Evolutionary conservation across 1,139 yeast species (phyloP), one percentile per base, ranked within the genome.

Genomic region (Saccharomyces uvarum): DNA sequence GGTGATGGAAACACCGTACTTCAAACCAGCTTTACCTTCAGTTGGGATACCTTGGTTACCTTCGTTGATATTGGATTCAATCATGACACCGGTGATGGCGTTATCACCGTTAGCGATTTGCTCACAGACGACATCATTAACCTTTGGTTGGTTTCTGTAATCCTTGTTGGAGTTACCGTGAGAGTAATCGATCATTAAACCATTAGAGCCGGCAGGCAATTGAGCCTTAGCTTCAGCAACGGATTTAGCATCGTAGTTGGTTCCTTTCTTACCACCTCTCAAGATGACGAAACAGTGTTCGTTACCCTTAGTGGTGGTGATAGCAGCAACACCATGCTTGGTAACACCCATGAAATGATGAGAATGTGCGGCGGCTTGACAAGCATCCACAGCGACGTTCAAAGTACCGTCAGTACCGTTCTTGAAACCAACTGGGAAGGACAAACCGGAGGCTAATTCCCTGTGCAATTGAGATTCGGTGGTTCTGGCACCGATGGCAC

Each of bases 401-500:
- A 91, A 76, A 56, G 95, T 81, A 69, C 99, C 99, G 71, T 93
- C 99, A 52, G 99, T 93, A 70, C 98, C 98, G 71, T 93, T 93
- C 76, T 93, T 93, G 86, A 93, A 93, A 54, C 99, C 99, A 58
- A 93, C 85, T 57, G 99, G 99, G 91, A 93, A 93, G 9, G 96
- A 87, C 61, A 93, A 79, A 51, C 98, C 99, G 4, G 97, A 89
- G 21, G 98, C 95, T 66, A 93, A 80, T 75, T 93, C 99, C 74
- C 99, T 85, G 77, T 93, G 99, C 60, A 93, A 81, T 75, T 93
- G 99, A 52, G 97, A 89, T 77, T 93, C 99, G 53, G 99, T 93
- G 59, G 99, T 93, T 78, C 99, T 84, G 54, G 99, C 99, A 68
- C 99, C 99, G 75, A 93, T 89, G 57, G 99, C 99, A 63, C 99